Evolutionary conservation across 2,329 filamentous ascomycete species (phyloP).

Genomic region (Tolypocladium guangdongense): DNA sequence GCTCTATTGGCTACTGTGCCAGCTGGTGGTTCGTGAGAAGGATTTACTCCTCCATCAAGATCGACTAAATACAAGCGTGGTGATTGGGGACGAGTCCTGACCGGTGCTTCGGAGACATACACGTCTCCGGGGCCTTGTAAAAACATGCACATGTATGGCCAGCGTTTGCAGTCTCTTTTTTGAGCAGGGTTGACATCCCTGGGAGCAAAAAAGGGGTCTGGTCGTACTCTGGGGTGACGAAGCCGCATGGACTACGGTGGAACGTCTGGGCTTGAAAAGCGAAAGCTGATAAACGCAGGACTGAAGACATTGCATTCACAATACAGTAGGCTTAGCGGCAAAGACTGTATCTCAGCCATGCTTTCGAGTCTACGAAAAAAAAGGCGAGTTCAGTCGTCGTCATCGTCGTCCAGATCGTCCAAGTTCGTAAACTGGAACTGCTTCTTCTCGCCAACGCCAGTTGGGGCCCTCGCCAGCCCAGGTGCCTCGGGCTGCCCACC

Average conservation of each 20-base stretch:
- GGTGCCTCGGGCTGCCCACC: conserved; percentile 13
- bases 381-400: conserved; percentile 8
- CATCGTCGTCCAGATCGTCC: conserved; percentile 40
- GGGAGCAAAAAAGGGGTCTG: not conserved
- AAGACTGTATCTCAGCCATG: not conserved
- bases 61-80: conserved; percentile 51
- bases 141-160: conserved; percentile 6
- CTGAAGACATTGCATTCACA: not conserved
- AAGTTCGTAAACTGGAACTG: conserved; percentile 46
- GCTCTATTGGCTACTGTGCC: conserved; percentile 89
- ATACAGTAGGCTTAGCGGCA: not conserved
- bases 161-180: not conserved
- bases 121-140: conserved; percentile 11
- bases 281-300: not conserved
- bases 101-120: not conserved
- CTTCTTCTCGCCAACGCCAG: conserved; percentile 28
- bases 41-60: conserved; percentile 97
- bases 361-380: not conserved
- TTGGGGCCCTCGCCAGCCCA: conserved; percentile 12
- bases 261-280: not conserved
- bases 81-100: not conserved
- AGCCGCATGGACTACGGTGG: not conserved
- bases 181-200: not conserved
- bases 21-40: conserved; percentile 90
- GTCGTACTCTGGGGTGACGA: not conserved